phyloP scores from a whole-genome alignment of 1,284 basidiomycete genomes.

The Ceratobasidium theobromae region DNA sequence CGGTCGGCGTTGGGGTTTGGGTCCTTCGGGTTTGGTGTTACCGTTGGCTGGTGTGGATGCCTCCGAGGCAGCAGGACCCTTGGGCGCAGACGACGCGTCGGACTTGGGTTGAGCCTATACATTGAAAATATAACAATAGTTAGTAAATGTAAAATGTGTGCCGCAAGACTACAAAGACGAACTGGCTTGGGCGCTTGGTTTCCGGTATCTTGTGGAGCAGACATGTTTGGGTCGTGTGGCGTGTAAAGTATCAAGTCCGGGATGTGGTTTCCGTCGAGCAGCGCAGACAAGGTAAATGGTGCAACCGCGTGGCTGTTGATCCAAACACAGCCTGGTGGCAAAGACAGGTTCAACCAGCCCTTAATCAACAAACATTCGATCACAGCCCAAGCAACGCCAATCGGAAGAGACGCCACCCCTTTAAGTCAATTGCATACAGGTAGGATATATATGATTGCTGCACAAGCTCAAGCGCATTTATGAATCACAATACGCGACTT shows the following conservation, averaged over 20 bases:
- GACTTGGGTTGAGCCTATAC: neutral
- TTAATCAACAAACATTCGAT: neutral
- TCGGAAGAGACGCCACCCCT: too few species aligned
- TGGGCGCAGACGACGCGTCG: neutral
- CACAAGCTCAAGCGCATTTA: neutral
- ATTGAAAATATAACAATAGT: neutral
- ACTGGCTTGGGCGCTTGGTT: neutral
- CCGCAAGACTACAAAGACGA: neutral
- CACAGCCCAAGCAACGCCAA: too few species aligned
- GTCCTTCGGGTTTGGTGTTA: neutral
- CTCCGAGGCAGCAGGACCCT: neutral
- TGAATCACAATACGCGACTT: neutral
- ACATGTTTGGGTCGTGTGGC: neutral
- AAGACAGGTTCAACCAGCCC: neutral
- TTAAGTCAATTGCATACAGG: too few species aligned
- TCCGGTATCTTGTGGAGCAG: neutral
- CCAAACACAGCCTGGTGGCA: conserved; percentile 12
- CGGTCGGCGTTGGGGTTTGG: neutral
- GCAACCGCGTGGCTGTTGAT: conserved; percentile 13
- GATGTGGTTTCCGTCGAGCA: too few species aligned
- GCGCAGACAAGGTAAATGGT: too few species aligned
- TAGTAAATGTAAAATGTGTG: neutral
- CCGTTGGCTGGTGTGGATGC: neutral
- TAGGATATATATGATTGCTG: too few species aligned
- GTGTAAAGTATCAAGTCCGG: too few species aligned